Evolutionary conservation across 805 yeast genomes (phyloP).

Genomic region (Komagataella pastoris): DNA sequence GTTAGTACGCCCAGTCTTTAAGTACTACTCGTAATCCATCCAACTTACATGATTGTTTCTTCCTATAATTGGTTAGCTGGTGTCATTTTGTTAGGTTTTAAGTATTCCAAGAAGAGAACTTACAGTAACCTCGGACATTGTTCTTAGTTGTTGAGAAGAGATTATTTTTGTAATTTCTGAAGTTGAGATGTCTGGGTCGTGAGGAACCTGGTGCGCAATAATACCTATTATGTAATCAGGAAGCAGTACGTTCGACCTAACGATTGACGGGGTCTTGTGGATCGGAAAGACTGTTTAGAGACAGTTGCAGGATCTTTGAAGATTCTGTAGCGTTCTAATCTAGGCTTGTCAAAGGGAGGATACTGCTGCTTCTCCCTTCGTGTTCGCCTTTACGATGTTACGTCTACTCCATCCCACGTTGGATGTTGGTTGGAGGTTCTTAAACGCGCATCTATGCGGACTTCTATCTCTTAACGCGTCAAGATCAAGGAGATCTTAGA

Average conservation of each 20-base stretch:
- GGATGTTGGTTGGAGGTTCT: not conserved
- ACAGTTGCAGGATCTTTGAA: not conserved
- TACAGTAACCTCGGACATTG: not conserved
- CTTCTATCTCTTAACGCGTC: not conserved
- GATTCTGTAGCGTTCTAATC: too few relatives aligned
- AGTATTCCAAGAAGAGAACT: not conserved
- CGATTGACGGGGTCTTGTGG: too few relatives aligned
- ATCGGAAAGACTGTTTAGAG: too few relatives aligned
- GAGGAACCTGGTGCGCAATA: not conserved
- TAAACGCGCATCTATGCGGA: not conserved
- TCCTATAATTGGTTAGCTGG: slow-evolving; percentile 3
- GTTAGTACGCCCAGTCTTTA: not conserved
- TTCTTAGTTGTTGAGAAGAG: not conserved
- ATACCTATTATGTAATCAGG: not conserved
- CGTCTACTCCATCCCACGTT: too few relatives aligned
- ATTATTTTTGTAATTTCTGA: not conserved
- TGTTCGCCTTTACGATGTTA: too few relatives aligned
- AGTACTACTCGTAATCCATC: slow-evolving; percentile 3
- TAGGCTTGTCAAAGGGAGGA: too few relatives aligned
- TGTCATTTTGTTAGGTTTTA: not conserved
- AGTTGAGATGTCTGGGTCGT: not conserved
- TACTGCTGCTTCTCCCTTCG: too few relatives aligned
- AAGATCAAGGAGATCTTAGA: not conserved
- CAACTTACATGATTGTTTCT: slow-evolving; percentile 7
- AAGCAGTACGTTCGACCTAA: too few relatives aligned